Conservation (phyloP, 2,329 filamentous ascomycete species). For the Colletotrichum musae region DNA sequence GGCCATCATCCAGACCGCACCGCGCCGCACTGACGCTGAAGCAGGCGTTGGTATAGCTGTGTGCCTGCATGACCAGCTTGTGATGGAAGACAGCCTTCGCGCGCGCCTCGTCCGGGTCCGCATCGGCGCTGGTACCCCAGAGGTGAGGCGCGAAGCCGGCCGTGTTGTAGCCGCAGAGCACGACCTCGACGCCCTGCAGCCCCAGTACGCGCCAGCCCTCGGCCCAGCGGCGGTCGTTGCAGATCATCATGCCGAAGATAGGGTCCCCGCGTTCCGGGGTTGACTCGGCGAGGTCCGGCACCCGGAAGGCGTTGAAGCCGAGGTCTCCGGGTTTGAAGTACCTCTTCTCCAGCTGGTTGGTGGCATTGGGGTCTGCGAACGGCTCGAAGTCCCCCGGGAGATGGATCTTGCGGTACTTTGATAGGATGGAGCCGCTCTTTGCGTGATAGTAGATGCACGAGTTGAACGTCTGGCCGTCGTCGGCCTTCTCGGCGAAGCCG, state of each 20-base stretch:
- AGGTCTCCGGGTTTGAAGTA: constrained; percentile 68
- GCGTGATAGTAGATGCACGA: constrained; percentile 71
- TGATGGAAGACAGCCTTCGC: constrained; percentile 68
- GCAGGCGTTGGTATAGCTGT: constrained; percentile 67
- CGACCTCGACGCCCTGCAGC: constrained; percentile 55
- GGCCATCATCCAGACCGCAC: constrained; percentile 52
- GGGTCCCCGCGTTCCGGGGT: constrained; percentile 62
- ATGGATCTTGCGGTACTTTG: constrained; percentile 70
- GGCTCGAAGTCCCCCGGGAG: constrained; percentile 68
- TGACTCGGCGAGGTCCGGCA: constrained; percentile 58
- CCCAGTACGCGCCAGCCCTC: constrained; percentile 68
- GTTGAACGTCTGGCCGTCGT: constrained; percentile 53
- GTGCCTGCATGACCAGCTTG: constrained; percentile 64
- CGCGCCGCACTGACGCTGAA: constrained; percentile 65
- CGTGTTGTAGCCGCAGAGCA: constrained; percentile 63
- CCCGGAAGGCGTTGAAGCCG: constrained; percentile 68
- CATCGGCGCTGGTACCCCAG: constrained; percentile 51
- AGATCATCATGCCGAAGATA: constrained; percentile 69
- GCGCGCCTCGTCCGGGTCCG: constrained; percentile 43
- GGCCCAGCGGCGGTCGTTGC: constrained; percentile 68
- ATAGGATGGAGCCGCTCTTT: constrained; percentile 55
- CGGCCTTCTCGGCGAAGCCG: constrained; percentile 64
- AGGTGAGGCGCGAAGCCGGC: constrained; percentile 63
- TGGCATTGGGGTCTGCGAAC: constrained; percentile 60
- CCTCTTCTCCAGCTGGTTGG: constrained; percentile 69